phyloP scores from a whole-genome alignment of 805 yeast genomes.

The Yamadazyma tumulicola region DNA sequence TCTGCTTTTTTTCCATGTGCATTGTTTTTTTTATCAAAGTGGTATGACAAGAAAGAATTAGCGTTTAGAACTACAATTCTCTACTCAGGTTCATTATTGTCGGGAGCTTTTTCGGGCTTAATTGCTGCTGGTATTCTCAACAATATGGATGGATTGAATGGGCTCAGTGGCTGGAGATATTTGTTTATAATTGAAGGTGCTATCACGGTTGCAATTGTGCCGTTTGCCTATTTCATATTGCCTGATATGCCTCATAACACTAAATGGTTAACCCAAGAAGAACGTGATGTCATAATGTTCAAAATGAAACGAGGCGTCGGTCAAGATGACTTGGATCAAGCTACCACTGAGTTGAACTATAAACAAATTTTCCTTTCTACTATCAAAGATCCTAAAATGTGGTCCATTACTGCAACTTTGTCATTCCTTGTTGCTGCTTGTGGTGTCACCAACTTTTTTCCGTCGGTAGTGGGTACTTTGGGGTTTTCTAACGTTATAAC shows the following conservation, averaged over 20 bases:
- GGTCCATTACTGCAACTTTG: constrained; percentile 43
- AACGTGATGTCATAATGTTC: constrained; percentile 41
- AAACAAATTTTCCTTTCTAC: constrained; percentile 35
- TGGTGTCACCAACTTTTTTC: constrained; percentile 61
- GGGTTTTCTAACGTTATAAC: constrained; percentile 49
- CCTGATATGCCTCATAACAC: constrained; percentile 55
- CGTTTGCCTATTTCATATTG: constrained; percentile 43
- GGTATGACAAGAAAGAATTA: constrained; percentile 52
- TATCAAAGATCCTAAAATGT: constrained; percentile 40
- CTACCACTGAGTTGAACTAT: constrained; percentile 30
- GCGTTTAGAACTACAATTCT: constrained; percentile 49
- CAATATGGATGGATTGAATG: constrained; percentile 35
- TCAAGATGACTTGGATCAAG: constrained; percentile 34
- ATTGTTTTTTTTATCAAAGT: constrained; percentile 48
- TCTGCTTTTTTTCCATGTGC: constrained; percentile 48
- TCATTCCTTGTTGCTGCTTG: constrained; percentile 53
- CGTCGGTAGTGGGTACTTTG: constrained; percentile 55
- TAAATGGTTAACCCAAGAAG: constrained; percentile 42
- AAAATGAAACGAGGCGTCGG: constrained; percentile 40
- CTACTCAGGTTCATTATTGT: constrained; percentile 47
- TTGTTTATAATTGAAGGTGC: constrained; percentile 55
- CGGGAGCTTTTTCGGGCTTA: constrained; percentile 55
- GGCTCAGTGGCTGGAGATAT: constrained; percentile 52
- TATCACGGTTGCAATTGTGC: constrained; percentile 44
- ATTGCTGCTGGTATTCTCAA: constrained; percentile 53